Conservation (phyloP, 805 yeast species). For the Cyberlindnera galapagoensis region DNA sequence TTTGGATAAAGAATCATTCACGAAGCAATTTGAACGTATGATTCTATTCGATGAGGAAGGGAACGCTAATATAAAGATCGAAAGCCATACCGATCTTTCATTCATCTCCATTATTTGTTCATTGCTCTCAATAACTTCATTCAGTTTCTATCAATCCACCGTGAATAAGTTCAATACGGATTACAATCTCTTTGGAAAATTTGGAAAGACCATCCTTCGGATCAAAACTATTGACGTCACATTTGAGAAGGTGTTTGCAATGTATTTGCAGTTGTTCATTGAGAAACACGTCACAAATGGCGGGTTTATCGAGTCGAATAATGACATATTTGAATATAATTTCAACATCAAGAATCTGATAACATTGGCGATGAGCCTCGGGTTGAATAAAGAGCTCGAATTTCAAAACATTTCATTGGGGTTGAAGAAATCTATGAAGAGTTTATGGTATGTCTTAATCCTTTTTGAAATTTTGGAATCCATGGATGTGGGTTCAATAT, state of each 20-base stretch:
- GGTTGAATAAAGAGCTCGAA: conserved; percentile 11
- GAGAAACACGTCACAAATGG: conserved; percentile 13
- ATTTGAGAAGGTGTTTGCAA: conserved; percentile 5
- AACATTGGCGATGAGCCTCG: conserved; percentile 8
- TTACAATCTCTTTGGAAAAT: conserved; percentile 9
- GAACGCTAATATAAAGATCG: conserved; percentile 4
- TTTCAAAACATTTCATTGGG: conserved; percentile 6
- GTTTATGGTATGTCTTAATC: conserved; percentile 13
- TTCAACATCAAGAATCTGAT: conserved; percentile 8
- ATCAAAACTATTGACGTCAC: conserved; percentile 9
- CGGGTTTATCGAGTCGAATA: conserved; percentile 9
- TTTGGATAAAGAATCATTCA: conserved; percentile 7
- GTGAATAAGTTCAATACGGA: conserved; percentile 2
- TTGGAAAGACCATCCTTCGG: conserved; percentile 9
- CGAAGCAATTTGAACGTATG: not conserved
- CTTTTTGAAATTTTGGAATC: conserved; percentile 12
- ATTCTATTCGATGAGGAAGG: conserved; percentile 5
- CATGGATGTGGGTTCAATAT: conserved; percentile 14
- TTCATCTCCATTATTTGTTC: conserved; percentile 8
- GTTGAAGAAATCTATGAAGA: conserved; percentile 11
- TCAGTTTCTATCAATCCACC: conserved; percentile 8
- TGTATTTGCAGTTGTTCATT: conserved; percentile 5
- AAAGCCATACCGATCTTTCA: conserved; percentile 1
- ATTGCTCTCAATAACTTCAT: conserved; percentile 6
- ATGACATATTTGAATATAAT: conserved; percentile 11